Base-by-base conservation (phyloP, 805 yeast genomes). In the Pichia deserticola region DNA sequence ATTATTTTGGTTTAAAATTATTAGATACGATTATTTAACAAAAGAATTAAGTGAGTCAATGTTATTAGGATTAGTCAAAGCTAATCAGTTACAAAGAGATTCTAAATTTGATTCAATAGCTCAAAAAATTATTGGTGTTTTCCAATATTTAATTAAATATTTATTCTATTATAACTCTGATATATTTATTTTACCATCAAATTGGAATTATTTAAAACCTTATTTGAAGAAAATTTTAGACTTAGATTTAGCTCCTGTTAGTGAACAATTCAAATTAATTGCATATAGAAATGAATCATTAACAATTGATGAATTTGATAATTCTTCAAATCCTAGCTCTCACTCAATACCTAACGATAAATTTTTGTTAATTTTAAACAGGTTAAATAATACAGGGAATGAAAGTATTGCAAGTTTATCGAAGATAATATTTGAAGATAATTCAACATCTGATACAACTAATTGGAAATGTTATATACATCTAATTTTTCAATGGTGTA, bases 251-350 rank as follows among this genome's bases (percentile, higher is more conserved):
- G 67, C 66, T 40, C 59, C 51, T 41, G 66, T 59, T 48, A 63
- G 51, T 28, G 78, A 76, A 40, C 84, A 80, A 50, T 72, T 81
- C 45, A 81, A 81, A 45, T 60, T 84, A 33, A 77, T 84, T 5
- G 75, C 80, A 45, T 82, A 80, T 58, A 67, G 90, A 59, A 85
- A 85, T 61, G 89, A 84, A 65, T 82, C 89, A 3, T 67, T 85
- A 47, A 80, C 82, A 74, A 70, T 81, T 42, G 80, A 78, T 58
- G 67, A 65, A 42, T 42, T 59, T 5, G 57, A 51, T 42, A 32
- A 44, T 7, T 27, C 41, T 6, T 37, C 54, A 12, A 36, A 35
- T 37, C 20, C 45, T 9, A 36, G 27, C 3, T 15, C 30, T n/a
- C n/a, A 39, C n/a, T 20, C 10, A 4, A 36, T 42, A 25, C 46